Evolutionary conservation across 352 stramenopile genomes (phyloP).

Genomic region (Plasmopara muralis): DNA sequence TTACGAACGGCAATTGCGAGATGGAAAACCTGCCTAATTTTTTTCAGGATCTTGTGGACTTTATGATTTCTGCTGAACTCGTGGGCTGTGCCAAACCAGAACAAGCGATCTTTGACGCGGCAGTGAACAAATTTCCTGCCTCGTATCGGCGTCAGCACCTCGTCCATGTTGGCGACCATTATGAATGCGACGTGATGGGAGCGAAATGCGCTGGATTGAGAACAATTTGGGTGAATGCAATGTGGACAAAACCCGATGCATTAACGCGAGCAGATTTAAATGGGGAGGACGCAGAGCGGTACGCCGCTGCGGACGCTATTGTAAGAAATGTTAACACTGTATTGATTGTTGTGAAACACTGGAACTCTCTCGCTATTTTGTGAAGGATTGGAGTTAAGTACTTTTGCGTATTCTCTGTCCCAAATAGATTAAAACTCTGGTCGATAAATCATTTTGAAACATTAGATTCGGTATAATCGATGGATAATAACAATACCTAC

Average conservation of each 20-base stretch:
- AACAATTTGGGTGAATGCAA: conserved; percentile 60
- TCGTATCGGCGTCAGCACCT: conserved; percentile 30
- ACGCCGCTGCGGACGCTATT: conserved; percentile 49
- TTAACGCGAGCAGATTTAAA: conserved; percentile 28
- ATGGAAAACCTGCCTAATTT: conserved; percentile 34
- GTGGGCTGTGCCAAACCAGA: conserved; percentile 43
- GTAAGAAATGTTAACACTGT: conserved; percentile 44
- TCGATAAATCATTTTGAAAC: not conserved
- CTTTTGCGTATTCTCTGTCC: too few relatives aligned
- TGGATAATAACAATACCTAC: not conserved
- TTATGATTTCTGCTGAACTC: conserved; percentile 49
- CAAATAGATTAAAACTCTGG: too few relatives aligned
- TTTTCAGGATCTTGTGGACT: conserved; percentile 38
- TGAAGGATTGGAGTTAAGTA: not conserved
- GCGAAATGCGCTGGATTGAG: conserved; percentile 53
- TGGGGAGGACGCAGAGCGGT: conserved; percentile 24
- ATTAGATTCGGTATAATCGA: not conserved
- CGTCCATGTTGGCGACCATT: conserved; percentile 74
- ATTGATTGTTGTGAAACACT: conserved; percentile 33
- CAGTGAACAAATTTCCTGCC: conserved; percentile 30
- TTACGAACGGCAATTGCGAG: conserved; percentile 75
- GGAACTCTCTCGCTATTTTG: conserved; percentile 25
- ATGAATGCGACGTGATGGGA: conserved; percentile 58
- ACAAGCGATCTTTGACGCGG: conserved; percentile 49
- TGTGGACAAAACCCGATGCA: conserved; percentile 34